A percentile compares a stretch with the other conserved stretches of the same genome.
phyloP scores from a whole-genome alignment of 768 basidiomycete species.

The Pholiota microspora region DNA sequence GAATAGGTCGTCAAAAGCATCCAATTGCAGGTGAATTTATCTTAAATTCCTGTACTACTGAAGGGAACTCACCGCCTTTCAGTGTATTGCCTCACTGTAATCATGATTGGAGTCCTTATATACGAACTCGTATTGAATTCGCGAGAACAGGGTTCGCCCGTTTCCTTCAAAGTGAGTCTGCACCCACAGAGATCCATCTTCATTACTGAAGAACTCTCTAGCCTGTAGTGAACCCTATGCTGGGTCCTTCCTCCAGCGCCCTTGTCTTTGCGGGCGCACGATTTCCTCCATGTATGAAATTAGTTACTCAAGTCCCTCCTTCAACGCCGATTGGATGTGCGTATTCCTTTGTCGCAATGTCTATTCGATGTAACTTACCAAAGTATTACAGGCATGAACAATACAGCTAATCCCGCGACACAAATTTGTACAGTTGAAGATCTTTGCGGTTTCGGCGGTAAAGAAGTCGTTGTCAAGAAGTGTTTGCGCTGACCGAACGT shows the following conservation, averaged over 20 bases:
- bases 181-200: neutral
- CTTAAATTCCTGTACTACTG: neutral
- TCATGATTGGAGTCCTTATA: constrained; percentile 77
- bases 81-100: constrained; percentile 65
- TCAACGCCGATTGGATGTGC: constrained; percentile 59
- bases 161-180: constrained; percentile 74
- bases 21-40: constrained; percentile 65
- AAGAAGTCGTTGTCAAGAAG: constrained; percentile 5
- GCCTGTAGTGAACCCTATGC: constrained; percentile 86
- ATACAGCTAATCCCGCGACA: constrained; percentile 77
- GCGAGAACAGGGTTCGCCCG: constrained; percentile 73
- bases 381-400: constrained; percentile 60
- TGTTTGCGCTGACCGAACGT: neutral
- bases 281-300: constrained; percentile 92
- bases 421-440: constrained; percentile 72
- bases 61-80: constrained; percentile 12
- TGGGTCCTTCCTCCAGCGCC: constrained; percentile 84
- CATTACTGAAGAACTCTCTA: constrained; percentile 29
- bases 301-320: constrained; percentile 52
- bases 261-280: constrained; percentile 89
- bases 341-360: constrained; percentile 18
- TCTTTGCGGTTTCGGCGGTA: constrained; percentile 88
- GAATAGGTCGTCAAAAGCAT: constrained; percentile 78
- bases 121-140: constrained; percentile 80
- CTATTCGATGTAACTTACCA: neutral